A percentile compares a stretch with the other conserved stretches of the same genome.
These are phyloP conservation scores for Neofusicoccum sp. DNA, from an alignment of 2,329 filamentous ascomycete genomes.

Conservation along the genomic window DNA sequence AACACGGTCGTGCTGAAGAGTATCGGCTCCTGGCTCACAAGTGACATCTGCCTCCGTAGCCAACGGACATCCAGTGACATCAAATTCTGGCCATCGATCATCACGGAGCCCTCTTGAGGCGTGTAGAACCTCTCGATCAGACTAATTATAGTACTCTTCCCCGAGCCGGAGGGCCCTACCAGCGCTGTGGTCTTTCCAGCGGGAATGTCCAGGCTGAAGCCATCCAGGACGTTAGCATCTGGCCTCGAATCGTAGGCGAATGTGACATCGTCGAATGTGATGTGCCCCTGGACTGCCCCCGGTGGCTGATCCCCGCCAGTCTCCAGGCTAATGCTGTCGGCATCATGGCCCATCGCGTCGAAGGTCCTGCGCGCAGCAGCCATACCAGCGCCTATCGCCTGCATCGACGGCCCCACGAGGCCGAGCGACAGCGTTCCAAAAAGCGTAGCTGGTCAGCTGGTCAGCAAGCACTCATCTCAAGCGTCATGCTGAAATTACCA, in stretches of 20 bases:
- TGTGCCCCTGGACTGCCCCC: conserved; percentile 28
- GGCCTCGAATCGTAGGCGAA: conserved; percentile 94
- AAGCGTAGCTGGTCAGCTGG: not conserved
- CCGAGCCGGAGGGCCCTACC: conserved; percentile 89
- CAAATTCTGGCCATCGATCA: conserved; percentile 78
- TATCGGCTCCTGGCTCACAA: conserved; percentile 91
- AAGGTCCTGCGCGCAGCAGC: conserved; percentile 89
- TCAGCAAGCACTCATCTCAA: not conserved
- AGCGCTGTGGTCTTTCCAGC: conserved; percentile 90
- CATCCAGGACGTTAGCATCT: conserved; percentile 84
- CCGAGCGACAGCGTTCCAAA: conserved; percentile 22
- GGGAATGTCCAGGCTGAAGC: conserved; percentile 75
- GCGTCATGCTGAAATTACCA: conserved; percentile 46
- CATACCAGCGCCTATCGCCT: conserved; percentile 80
- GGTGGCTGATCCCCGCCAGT: not conserved
- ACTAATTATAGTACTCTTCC: conserved; percentile 92
- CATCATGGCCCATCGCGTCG: conserved; percentile 64
- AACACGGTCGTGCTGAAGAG: conserved; percentile 88
- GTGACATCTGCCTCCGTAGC: conserved; percentile 86
- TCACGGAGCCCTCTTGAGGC: conserved; percentile 77
- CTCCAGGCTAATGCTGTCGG: not conserved
- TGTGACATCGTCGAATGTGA: conserved; percentile 79
- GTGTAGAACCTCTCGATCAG: conserved; percentile 93
- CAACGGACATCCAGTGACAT: conserved; percentile 80
- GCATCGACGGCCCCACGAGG: conserved; percentile 62